These are phyloP conservation scores for Crithidia expoeki DNA, from an alignment of 208 protist genomes.

Conservation along the genomic window DNA sequence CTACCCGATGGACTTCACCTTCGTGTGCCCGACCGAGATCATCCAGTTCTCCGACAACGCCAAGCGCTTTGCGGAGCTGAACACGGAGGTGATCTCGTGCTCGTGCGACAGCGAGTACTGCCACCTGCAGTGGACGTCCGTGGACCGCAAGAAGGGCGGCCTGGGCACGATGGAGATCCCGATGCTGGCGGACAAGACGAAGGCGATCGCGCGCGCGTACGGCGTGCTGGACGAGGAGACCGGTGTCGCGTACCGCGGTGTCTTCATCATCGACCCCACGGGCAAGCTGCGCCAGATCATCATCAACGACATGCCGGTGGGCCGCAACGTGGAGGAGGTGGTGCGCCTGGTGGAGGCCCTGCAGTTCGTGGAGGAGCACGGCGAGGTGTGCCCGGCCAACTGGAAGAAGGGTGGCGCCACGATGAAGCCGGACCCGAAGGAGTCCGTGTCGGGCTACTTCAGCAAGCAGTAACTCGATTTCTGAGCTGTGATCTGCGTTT, in stretches of 20 bases:
- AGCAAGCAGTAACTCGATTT: slow-evolving; percentile 23
- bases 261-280: too few relatives aligned
- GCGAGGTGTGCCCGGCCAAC: too few relatives aligned
- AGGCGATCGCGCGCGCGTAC: too few relatives aligned
- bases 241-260: too few relatives aligned
- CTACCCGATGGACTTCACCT: slow-evolving; percentile 97
- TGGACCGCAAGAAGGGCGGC: slow-evolving; percentile 96
- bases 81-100: slow-evolving; percentile 92
- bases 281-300: too few relatives aligned
- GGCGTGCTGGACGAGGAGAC: too few relatives aligned
- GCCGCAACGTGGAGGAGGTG: too few relatives aligned
- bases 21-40: slow-evolving; percentile 98
- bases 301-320: too few relatives aligned
- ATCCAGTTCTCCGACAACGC: slow-evolving; percentile 94
- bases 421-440: slow-evolving; percentile 95
- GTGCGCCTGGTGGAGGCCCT: too few relatives aligned
- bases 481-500: too few relatives aligned
- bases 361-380: too few relatives aligned
- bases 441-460: slow-evolving; percentile 44
- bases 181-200: too few relatives aligned
- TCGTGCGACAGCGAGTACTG: slow-evolving; percentile 95
- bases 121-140: slow-evolving; percentile 97
- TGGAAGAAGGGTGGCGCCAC: slow-evolving; percentile 95
- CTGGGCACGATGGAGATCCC: slow-evolving; percentile 95
- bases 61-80: slow-evolving; percentile 89